Conservation (phyloP, 179 eudicot genomes). For the Nepenthes alata region DNA sequence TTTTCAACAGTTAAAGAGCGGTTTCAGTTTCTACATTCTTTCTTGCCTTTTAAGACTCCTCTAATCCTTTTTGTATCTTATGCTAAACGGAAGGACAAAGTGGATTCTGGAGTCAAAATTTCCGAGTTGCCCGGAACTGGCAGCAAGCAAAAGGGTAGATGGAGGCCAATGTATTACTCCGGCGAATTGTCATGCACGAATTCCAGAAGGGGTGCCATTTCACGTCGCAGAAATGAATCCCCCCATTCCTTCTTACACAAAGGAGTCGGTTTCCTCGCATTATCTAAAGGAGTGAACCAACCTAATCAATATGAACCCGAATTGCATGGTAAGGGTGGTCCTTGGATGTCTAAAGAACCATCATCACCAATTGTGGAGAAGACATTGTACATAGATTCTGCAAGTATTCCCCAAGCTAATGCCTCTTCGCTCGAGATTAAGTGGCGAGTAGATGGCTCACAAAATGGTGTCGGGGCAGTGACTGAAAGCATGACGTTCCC, state of each 20-base stretch:
- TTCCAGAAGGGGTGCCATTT: constrained; percentile 34
- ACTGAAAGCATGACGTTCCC: neutral
- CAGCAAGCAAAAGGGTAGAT: constrained; percentile 14
- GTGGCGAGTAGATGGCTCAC: constrained; percentile 5
- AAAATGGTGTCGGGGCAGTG: neutral
- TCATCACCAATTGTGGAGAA: constrained; percentile 39
- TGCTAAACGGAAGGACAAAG: constrained; percentile 15
- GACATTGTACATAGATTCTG: constrained; percentile 51
- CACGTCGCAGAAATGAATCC: constrained; percentile 52
- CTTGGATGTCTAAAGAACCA: constrained; percentile 17
- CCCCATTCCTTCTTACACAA: constrained; percentile 47
- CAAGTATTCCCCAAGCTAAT: constrained; percentile 21
- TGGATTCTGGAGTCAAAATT: constrained; percentile 19
- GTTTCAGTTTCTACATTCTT: no score
- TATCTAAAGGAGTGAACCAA: constrained; percentile 34
- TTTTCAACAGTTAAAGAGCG: no score
- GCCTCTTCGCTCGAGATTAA: constrained; percentile 18
- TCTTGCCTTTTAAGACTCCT: no score
- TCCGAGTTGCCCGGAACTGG: constrained; percentile 18
- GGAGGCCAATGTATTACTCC: constrained; percentile 33
- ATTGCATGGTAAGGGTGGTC: constrained; percentile 13
- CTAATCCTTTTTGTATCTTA: constrained; percentile 9
- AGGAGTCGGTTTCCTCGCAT: constrained; percentile 46
- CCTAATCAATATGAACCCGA: constrained; percentile 21
- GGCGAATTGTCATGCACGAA: constrained; percentile 43